A percentile compares a stretch with the other conserved stretches of the same genome.
Evolutionary conservation across 2,329 filamentous ascomycete species (phyloP).

Genomic region (Colletotrichum euphorbiae): DNA sequence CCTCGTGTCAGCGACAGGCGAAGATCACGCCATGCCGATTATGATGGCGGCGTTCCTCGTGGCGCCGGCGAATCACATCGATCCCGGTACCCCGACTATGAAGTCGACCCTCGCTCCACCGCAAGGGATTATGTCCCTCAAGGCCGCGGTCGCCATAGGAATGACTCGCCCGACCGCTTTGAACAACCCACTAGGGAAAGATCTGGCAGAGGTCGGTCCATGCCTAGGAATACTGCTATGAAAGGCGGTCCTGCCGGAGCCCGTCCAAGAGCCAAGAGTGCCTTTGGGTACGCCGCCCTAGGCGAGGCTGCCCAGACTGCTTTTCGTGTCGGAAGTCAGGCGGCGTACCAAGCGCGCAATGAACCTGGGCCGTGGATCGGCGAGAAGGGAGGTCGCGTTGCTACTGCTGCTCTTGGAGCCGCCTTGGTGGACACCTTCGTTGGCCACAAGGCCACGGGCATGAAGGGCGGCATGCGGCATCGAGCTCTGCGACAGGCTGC

Average conservation of each 20-base stretch:
- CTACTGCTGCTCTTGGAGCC: conserved; percentile 61
- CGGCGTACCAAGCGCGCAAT: conserved; percentile 59
- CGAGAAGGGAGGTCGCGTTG: conserved; percentile 61
- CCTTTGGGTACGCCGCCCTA: conserved; percentile 35
- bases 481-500: conserved; percentile 40
- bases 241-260: neutral
- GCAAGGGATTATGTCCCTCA: neutral
- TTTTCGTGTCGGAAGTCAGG: conserved; percentile 60
- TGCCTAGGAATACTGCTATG: conserved; percentile 24
- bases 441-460: conserved; percentile 47
- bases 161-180: conserved; percentile 26
- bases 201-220: conserved; percentile 25
- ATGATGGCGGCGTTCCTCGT: conserved; percentile 2
- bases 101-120: neutral
- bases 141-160: conserved; percentile 11
- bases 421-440: conserved; percentile 61
- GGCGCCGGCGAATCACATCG: conserved; percentile 5
- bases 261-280: conserved; percentile 42
- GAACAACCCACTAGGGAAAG: conserved; percentile 16
- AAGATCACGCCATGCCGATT: neutral
- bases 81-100: conserved; percentile 19
- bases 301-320: conserved; percentile 58
- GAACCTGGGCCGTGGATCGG: conserved; percentile 61
- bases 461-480: conserved; percentile 41
- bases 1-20: neutral